Evolutionary conservation across 2,329 filamentous ascomycete species (phyloP), one percentile per base, ranked within the genome.

Genomic region (Trichoderma pleuroti): DNA sequence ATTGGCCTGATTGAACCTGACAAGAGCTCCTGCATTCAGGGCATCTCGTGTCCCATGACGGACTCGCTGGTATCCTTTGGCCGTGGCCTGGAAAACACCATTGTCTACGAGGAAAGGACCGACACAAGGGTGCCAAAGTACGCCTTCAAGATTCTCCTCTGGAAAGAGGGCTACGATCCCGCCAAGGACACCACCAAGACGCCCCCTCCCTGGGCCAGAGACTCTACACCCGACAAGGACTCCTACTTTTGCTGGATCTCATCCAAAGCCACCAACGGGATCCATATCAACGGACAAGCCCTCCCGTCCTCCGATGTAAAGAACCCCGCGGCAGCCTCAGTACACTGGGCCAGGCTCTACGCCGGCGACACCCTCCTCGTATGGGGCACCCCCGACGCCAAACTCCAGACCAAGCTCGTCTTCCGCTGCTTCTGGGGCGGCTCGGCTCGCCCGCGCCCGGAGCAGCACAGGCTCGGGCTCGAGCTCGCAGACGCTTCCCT

Each of bases 121-220:
- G 93, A 98, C 74, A 86, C 84, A 2, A 90, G 90, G 18, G 88
- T 98, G 42, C 93, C 94, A 1, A 95, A 95, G 77, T 90, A 91
- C 73, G 93, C 93, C 0, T 89, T 97, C 75, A 91, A 92, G 76
- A 83, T 98, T 46, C 84, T 93, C 39, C 88, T 96, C 34, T 93
- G 91, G 86, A 90, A 88, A 69, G 86, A 90, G 0, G 88, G 87
- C 12, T 90, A 91, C 71, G 91, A 93, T 70, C 84, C 86, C 9
- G 83, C 83, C 62, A 85, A 84, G 61, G 85, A 87, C 26, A 65
- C 83, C 83, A 42, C 86, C 86, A 65, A 88, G 87, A 73, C 84
- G 86, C 70, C 90, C 85, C 83, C 80, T 70, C 78, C 83, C 61
- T 81, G 83, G 82, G 72, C 76, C 30, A 72, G 74, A 16, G 74